Percentiles rank a stretch among this genome's conserved stretches.
Conservation (phyloP, 352 stramenopile genomes). For the Phytophthora melonis region DNA sequence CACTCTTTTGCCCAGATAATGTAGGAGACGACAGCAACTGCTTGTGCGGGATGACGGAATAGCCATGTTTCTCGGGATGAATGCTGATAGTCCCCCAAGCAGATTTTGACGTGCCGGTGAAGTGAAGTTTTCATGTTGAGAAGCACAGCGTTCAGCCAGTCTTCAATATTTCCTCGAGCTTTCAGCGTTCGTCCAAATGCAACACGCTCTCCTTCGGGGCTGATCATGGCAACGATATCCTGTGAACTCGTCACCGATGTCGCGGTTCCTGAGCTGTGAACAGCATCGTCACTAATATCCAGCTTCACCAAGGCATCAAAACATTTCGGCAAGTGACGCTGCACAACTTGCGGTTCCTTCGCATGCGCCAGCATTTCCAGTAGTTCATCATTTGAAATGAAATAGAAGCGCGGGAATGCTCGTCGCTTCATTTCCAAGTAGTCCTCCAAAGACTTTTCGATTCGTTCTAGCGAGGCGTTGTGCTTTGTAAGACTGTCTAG, state of each 20-base stretch:
- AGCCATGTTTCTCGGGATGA: conserved; percentile 83
- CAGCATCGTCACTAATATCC: conserved; percentile 68
- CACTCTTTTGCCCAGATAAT: conserved; percentile 87
- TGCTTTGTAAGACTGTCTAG: conserved; percentile 75
- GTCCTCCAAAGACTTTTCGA: conserved; percentile 86
- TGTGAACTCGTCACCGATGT: conserved; percentile 28
- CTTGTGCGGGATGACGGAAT: conserved; percentile 90
- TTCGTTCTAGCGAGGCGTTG: conserved; percentile 73
- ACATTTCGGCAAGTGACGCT: conserved; percentile 85
- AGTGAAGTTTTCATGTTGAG: conserved; percentile 79
- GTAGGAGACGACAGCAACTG: conserved; percentile 91
- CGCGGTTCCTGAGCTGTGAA: conserved; percentile 9
- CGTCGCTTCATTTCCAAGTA: conserved; percentile 88
- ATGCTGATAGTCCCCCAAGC: conserved; percentile 91
- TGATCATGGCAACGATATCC: conserved; percentile 86
- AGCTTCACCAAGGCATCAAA: conserved; percentile 86
- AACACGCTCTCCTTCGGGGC: conserved; percentile 82
- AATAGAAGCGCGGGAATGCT: conserved; percentile 90
- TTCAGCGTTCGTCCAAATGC: conserved; percentile 81
- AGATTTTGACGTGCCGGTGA: conserved; percentile 76
- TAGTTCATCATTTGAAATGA: conserved; percentile 90
- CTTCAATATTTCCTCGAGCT: conserved; percentile 87
- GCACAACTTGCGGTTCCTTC: conserved; percentile 80
- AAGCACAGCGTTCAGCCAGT: conserved; percentile 84
- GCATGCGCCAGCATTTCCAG: conserved; percentile 86